Conservation (phyloP, 208 protist genomes). For the Crithidia expoeki region DNA sequence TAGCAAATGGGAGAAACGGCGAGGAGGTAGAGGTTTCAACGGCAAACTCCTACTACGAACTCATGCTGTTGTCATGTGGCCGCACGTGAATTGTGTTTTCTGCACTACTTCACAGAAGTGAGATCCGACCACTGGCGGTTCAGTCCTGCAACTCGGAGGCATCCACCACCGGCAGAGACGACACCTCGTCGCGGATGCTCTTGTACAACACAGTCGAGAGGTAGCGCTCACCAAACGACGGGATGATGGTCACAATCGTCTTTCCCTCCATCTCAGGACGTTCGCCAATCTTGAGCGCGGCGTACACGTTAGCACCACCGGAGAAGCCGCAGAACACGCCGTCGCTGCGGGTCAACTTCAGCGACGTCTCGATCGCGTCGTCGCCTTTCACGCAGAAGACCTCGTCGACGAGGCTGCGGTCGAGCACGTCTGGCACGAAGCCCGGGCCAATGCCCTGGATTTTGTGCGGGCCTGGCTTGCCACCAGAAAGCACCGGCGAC, state of each 20-base stretch:
- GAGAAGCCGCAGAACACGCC: conserved; percentile 88
- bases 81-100: no score
- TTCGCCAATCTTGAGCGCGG: conserved; percentile 79
- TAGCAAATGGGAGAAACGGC: not conserved
- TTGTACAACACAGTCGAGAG: conserved; percentile 84
- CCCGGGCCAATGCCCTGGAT: conserved; percentile 93
- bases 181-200: conserved; percentile 68
- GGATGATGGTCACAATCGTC: conserved; percentile 89
- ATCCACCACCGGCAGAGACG: conserved; percentile 70
- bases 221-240: conserved; percentile 92
- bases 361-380: conserved; percentile 67
- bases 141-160: conserved; percentile 61
- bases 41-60: no score
- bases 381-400: conserved; percentile 76
- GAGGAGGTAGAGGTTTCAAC: not conserved
- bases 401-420: conserved; percentile 70
- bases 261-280: conserved; percentile 89
- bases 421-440: conserved; percentile 83
- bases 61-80: not conserved
- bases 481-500: conserved; percentile 83
- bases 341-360: conserved; percentile 77
- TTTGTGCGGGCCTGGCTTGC: conserved; percentile 82
- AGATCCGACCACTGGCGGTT: conserved; percentile 24
- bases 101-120: conserved; percentile 22
- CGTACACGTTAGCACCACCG: conserved; percentile 83